phyloP scores from a whole-genome alignment of 805 yeast genomes.

The Metschnikowia noctiluminum region DNA sequence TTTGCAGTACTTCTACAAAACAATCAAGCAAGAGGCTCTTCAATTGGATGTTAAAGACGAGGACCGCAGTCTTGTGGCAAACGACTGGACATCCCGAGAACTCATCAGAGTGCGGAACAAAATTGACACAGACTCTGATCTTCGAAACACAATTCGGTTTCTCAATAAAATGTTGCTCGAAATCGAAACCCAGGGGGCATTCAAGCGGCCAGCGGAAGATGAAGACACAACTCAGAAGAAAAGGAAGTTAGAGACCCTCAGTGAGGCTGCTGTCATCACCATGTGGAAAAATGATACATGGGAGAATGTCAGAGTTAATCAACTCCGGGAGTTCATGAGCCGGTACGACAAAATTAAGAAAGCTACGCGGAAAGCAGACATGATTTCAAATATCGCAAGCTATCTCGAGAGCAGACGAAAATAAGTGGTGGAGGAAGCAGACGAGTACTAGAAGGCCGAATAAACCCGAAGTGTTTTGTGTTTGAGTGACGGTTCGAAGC shows the following conservation, averaged over 20 bases:
- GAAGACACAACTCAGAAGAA: constrained; percentile 3
- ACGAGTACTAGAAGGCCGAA: no score
- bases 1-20: constrained; percentile 61
- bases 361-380: constrained; percentile 41
- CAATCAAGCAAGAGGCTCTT: constrained; percentile 61
- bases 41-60: constrained; percentile 42
- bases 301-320: constrained; percentile 38
- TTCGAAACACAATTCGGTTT: constrained; percentile 2
- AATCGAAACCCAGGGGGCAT: constrained; percentile 8
- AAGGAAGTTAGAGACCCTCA: constrained; percentile 8
- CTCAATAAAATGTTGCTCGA: constrained; percentile 8
- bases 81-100: constrained; percentile 16
- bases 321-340: constrained; percentile 38
- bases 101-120: constrained; percentile 7
- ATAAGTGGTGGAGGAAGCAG: neutral
- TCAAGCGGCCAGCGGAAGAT: constrained; percentile 14
- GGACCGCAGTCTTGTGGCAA: constrained; percentile 10
- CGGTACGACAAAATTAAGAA: constrained; percentile 31
- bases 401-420: constrained; percentile 22
- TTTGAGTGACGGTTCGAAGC: no score
- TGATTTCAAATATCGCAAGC: constrained; percentile 39
- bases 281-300: constrained; percentile 41
- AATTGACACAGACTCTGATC: constrained; percentile 1
- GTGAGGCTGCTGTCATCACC: constrained; percentile 37
- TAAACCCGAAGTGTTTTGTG: no score